Base-by-base conservation (phyloP, 1,284 basidiomycete species). In the Cryptococcus sp. region DNA sequence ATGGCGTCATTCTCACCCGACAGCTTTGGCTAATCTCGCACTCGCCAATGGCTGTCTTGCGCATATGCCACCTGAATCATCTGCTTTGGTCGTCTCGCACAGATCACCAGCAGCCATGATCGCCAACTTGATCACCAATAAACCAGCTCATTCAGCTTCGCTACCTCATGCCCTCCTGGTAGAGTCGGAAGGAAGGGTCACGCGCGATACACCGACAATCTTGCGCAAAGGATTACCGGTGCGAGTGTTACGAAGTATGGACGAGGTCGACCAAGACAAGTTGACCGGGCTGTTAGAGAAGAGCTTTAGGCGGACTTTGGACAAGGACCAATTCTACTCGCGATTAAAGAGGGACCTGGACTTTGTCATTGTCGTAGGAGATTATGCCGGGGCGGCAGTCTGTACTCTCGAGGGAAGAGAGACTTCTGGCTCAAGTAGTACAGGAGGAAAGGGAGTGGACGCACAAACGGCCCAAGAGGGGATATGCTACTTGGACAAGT, bases 401-500 rank as follows among this genome's bases (percentile, higher is more conserved):
- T 93, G 97, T 54, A 99, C 96, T 17, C 87, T 86, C 62, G 95
- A 99, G 75, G 80, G 76, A 1, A 66, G 23, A 46, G 23, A 46
- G 43, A 55, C 25, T 53, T 51, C 47, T 48, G 54, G 34, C 25
- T 54, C 16, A 34, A 48, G 22, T 26, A 19, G n/a, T 37, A 50
- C 74, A 34, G 56, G 39, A n/a, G 53, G 10, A 19, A 29, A 51
- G 22, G 46, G 25, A 16, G 5, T 17, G 5, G 40, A 55, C 22
- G 38, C 52, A 34, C 50, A 54, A 22, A 22, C 47, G 77, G 55
- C 49, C 38, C 44, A 55, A 40, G 46, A 46, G 41, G 25, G 54
- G 7, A 89, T 99, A 61, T 88, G 91, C 16, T 99, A 99, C 77
- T 84, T 99, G 52, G 96, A 99, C 84, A 99, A 99, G 79, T 99